A percentile compares a stretch with the other conserved stretches of the same genome.
phyloP scores from a whole-genome alignment of 2,329 filamentous ascomycete species.

The Metarhizium guizhouense region DNA sequence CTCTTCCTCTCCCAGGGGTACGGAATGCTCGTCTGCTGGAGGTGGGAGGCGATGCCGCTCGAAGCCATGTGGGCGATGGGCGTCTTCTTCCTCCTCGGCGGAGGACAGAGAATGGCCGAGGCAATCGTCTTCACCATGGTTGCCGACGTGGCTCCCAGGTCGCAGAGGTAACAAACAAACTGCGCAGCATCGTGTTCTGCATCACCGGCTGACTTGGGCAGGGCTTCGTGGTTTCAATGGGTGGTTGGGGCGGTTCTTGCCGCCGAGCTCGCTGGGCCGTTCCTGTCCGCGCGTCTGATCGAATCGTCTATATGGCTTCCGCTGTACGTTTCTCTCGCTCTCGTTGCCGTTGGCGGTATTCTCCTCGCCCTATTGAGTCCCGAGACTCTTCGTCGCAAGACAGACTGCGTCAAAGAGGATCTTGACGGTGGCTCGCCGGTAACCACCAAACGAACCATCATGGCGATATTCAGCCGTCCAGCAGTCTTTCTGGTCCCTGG shows the following conservation, averaged over 20 bases:
- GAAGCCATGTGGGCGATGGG: conserved; percentile 16
- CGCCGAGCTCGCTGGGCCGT: conserved; percentile 12
- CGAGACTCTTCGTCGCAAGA: conserved; percentile 10
- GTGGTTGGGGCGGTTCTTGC: conserved; percentile 13
- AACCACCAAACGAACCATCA: conserved; percentile 4
- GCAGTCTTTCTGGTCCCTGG: conserved; percentile 15
- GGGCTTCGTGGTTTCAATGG: conserved; percentile 17
- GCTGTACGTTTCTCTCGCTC: conserved; percentile 12
- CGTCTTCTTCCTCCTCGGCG: conserved; percentile 14
- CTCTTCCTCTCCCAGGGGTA: conserved; percentile 15
- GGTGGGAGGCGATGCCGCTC: conserved; percentile 12
- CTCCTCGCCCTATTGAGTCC: conserved; percentile 12
- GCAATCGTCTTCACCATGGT: conserved; percentile 19
- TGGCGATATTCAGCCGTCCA: conserved; percentile 11
- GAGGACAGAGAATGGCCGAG: conserved; percentile 16
- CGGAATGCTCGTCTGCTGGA: conserved; percentile 12
- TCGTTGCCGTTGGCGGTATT: conserved; percentile 11
- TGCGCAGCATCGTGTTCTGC: too few species aligned
- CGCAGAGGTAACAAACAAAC: conserved; percentile 10
- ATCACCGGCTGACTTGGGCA: neutral
- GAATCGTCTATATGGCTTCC: conserved; percentile 12
- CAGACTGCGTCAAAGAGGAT: neutral
- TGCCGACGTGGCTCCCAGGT: conserved; percentile 10
- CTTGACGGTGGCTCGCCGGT: neutral
- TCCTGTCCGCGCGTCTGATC: conserved; percentile 12